phyloP scores from a whole-genome alignment of 1,139 yeast species.

The Magnusiomyces paraingens region DNA sequence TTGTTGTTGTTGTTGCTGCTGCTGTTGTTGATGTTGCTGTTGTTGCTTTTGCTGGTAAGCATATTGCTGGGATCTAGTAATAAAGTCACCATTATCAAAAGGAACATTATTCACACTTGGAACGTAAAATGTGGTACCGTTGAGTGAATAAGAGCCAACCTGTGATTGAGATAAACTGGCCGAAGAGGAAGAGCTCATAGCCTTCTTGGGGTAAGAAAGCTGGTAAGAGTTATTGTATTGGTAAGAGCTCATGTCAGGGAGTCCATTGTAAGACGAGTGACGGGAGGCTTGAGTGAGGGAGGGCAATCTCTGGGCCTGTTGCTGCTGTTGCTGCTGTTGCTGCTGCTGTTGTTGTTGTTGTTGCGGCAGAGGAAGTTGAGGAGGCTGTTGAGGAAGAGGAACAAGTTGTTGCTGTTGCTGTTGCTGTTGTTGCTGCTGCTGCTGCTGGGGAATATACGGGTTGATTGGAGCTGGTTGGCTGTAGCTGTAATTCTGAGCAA shows the following conservation, averaged over 20 bases:
- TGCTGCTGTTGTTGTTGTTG: slow-evolving; percentile 8
- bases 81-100: slow-evolving; percentile 19
- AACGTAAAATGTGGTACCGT: slow-evolving; percentile 25
- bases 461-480: background rate
- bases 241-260: slow-evolving; percentile 7
- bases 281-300: slow-evolving; percentile 7
- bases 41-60: background rate
- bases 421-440: background rate
- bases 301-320: slow-evolving; percentile 7
- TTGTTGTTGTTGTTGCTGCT: background rate
- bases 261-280: slow-evolving; percentile 5
- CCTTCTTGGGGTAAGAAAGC: slow-evolving; percentile 13
- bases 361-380: slow-evolving; percentile 3
- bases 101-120: slow-evolving; percentile 20
- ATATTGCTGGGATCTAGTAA: slow-evolving; percentile 10
- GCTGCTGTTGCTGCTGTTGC: slow-evolving; percentile 6
- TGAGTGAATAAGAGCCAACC: slow-evolving; percentile 20
- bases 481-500: background rate
- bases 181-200: slow-evolving; percentile 8
- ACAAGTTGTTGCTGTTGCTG: background rate
- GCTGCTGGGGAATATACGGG: background rate
- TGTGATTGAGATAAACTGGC: slow-evolving; percentile 7
- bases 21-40: slow-evolving; percentile 8
- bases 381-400: background rate
- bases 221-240: slow-evolving; percentile 12